Evolutionary conservation across 768 basidiomycete genomes (phyloP).

Genomic region (Agaricus subrufescens): DNA sequence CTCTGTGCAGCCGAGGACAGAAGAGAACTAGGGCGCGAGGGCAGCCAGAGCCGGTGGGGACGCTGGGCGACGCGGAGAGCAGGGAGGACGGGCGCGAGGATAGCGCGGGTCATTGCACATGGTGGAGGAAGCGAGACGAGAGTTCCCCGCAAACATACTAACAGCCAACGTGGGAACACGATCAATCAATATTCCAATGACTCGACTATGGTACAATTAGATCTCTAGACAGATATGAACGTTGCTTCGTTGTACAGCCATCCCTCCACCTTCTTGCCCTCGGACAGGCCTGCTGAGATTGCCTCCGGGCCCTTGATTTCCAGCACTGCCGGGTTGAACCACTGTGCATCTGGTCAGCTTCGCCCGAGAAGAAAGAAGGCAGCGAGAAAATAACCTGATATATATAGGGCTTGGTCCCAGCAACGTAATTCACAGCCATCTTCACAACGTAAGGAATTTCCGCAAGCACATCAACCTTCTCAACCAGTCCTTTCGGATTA

Average conservation of each 20-base stretch:
- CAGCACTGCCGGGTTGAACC: constrained; percentile 42
- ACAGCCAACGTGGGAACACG: constrained; percentile 2
- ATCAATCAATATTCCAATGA: background rate
- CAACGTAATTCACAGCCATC: constrained; percentile 89
- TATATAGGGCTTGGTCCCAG: constrained; percentile 90
- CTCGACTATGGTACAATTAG: background rate
- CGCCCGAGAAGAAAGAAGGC: constrained; percentile 4
- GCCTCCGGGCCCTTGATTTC: constrained; percentile 38
- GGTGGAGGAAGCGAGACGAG: background rate
- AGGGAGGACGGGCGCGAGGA: constrained; percentile 1
- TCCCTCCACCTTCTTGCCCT: constrained; percentile 55
- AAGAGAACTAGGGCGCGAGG: background rate
- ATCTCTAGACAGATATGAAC: constrained; percentile 60
- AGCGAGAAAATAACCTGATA: constrained; percentile 65
- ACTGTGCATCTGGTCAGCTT: constrained; percentile 30
- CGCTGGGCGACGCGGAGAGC: background rate
- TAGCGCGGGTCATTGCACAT: constrained; percentile 8
- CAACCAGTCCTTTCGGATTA: constrained; percentile 71
- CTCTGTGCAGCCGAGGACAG: background rate
- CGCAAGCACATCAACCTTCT: constrained; percentile 92
- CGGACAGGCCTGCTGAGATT: constrained; percentile 32
- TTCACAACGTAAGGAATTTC: constrained; percentile 93
- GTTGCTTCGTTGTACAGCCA: constrained; percentile 84
- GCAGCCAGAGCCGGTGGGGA: background rate
- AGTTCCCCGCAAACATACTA: background rate